A percentile compares a stretch with the other conserved stretches of the same genome.
phyloP scores from a whole-genome alignment of 805 yeast species.

The Metschnikowia shivogae region DNA sequence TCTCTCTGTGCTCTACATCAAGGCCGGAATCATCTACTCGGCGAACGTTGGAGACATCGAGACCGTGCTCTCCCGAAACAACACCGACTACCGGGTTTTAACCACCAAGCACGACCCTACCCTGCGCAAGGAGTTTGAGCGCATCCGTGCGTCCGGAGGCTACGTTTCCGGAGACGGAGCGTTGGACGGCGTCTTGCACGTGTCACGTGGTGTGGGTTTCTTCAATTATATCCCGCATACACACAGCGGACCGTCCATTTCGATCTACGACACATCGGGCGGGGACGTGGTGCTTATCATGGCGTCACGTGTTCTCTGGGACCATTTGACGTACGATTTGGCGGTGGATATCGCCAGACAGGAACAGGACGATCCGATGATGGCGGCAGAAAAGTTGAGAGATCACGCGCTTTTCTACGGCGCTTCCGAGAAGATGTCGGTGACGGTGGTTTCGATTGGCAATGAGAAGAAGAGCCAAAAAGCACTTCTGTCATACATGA shows the following conservation, averaged over 20 bases:
- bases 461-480: slow-evolving; percentile 39
- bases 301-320: slow-evolving; percentile 85
- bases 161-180: slow-evolving; percentile 80
- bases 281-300: slow-evolving; percentile 81
- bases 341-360: slow-evolving; percentile 89
- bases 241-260: slow-evolving; percentile 80
- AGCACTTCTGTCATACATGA: slow-evolving; percentile 30
- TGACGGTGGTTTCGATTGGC: slow-evolving; percentile 70
- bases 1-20: slow-evolving; percentile 74
- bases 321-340: slow-evolving; percentile 70
- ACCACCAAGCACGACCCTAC: slow-evolving; percentile 85
- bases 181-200: slow-evolving; percentile 75
- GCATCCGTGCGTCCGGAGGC: slow-evolving; percentile 90
- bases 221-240: slow-evolving; percentile 82
- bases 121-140: slow-evolving; percentile 67
- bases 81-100: slow-evolving; percentile 73
- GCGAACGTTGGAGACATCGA: slow-evolving; percentile 92
- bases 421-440: slow-evolving; percentile 70
- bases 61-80: slow-evolving; percentile 71
- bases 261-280: slow-evolving; percentile 54
- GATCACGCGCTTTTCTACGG: slow-evolving; percentile 96
- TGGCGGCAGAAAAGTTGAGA: slow-evolving; percentile 88
- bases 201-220: slow-evolving; percentile 91
- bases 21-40: slow-evolving; percentile 63
- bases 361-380: slow-evolving; percentile 75